Percentiles rank a stretch among this genome's conserved stretches.
These are phyloP conservation scores for Cystobasidium ongulense DNA, from an alignment of 768 basidiomycete species.

Conservation along the genomic window DNA sequence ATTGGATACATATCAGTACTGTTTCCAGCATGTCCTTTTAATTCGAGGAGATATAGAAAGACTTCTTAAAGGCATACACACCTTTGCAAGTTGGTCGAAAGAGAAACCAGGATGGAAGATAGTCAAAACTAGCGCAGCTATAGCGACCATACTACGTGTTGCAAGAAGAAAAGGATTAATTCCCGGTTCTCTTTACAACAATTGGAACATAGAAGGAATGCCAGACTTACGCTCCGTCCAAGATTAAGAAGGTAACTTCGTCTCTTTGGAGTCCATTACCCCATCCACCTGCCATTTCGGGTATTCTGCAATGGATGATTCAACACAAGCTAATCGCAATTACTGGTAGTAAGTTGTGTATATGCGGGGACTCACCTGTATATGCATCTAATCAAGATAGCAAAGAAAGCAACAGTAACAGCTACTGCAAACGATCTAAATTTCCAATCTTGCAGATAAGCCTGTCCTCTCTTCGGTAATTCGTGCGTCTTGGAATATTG, in stretches of 20 bases:
- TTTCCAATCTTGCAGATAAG: neutral
- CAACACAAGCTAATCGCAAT: neutral
- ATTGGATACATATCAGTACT: neutral
- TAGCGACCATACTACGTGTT: neutral
- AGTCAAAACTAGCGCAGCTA: constrained; percentile 2
- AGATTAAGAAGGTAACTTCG: constrained; percentile 14
- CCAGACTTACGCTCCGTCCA: constrained; percentile 19
- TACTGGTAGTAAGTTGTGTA: neutral
- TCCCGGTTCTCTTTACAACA: neutral
- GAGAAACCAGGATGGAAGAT: constrained; percentile 23
- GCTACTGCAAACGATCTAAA: constrained; percentile 1
- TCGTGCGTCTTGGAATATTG: neutral
- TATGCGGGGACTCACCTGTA: neutral
- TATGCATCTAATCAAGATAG: constrained; percentile 12
- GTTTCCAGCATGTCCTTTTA: too few relatives aligned
- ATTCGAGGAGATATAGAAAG: neutral
- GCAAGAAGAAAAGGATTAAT: neutral
- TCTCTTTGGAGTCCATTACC: constrained; percentile 3
- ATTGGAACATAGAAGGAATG: neutral
- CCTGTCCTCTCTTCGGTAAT: neutral
- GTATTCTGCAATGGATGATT: constrained; percentile 11
- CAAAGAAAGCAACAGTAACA: neutral
- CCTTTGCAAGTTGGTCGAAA: constrained; percentile 3
- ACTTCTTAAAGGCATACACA: too few relatives aligned
- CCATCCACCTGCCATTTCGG: constrained; percentile 22